phyloP scores from a whole-genome alignment of 768 basidiomycete genomes.

The Serpula lacrymans region DNA sequence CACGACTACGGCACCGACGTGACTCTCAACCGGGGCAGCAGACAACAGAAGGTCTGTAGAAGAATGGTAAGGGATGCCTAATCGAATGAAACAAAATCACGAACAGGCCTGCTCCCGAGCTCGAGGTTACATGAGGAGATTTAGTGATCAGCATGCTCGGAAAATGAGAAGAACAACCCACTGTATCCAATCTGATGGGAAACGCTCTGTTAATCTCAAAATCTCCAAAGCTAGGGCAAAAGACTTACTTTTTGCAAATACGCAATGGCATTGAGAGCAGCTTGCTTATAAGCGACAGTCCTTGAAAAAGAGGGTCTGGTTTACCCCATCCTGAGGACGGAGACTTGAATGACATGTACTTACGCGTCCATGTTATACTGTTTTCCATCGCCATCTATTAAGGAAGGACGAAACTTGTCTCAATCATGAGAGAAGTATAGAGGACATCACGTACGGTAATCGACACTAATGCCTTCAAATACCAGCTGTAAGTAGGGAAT shows the following conservation, averaged over 20 bases:
- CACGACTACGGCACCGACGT: constrained; percentile 69
- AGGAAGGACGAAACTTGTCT: background rate
- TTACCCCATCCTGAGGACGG: background rate
- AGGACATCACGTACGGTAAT: constrained; percentile 48
- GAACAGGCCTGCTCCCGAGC: constrained; percentile 76
- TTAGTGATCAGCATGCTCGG: background rate
- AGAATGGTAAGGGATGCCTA: background rate
- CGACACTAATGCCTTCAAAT: constrained; percentile 74
- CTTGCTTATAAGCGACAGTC: constrained; percentile 77
- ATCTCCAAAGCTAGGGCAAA: background rate
- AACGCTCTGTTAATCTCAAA: too few species aligned
- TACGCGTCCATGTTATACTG: constrained; percentile 80
- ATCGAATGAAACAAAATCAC: constrained; percentile 6
- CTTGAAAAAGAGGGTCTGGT: constrained; percentile 27
- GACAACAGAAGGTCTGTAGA: constrained; percentile 60
- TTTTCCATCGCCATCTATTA: constrained; percentile 63
- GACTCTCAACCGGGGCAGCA: constrained; percentile 67
- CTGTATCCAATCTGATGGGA: constrained; percentile 63
- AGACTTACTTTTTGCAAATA: constrained; percentile 61
- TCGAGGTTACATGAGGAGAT: constrained; percentile 17
- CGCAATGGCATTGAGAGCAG: constrained; percentile 70
- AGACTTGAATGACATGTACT: constrained; percentile 13
- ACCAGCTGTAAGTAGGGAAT: constrained; percentile 41
- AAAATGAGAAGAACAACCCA: constrained; percentile 30
- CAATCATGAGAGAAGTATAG: constrained; percentile 3